Percentiles rank a stretch among this genome's conserved stretches.
These are phyloP conservation scores for Aotearoamyces nothofagi DNA, from an alignment of 2,329 filamentous ascomycete genomes.

Conservation along the genomic window DNA sequence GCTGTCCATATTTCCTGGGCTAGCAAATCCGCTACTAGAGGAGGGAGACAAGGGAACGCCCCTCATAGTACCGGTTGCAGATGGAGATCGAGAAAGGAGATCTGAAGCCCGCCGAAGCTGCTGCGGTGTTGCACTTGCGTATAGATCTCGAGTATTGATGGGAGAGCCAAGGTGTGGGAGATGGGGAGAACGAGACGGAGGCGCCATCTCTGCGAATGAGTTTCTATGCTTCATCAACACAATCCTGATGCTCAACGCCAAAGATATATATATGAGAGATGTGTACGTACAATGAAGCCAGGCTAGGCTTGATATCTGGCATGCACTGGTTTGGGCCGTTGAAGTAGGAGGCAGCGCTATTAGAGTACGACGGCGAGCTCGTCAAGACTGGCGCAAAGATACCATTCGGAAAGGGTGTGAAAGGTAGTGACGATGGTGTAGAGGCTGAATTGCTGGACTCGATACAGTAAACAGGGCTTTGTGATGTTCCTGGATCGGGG, in stretches of 20 bases:
- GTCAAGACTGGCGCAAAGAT: slow-evolving; percentile 16
- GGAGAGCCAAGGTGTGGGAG: slow-evolving; percentile 18
- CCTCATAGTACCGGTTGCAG: slow-evolving; percentile 13
- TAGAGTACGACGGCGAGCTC: slow-evolving; percentile 17
- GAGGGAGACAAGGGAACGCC: slow-evolving; percentile 19
- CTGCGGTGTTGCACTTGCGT: slow-evolving; percentile 15
- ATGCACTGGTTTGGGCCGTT: slow-evolving; percentile 16
- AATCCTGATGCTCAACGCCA: slow-evolving; percentile 3
- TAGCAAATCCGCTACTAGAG: slow-evolving; percentile 18
- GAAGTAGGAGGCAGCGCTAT: slow-evolving; percentile 15
- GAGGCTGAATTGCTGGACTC: slow-evolving; percentile 16
- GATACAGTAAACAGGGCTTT: slow-evolving; percentile 19
- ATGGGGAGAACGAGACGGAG: slow-evolving; percentile 16
- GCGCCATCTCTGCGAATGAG: slow-evolving; percentile 17
- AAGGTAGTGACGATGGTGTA: slow-evolving; percentile 15
- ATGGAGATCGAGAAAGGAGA: slow-evolving; percentile 17
- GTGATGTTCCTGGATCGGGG: slow-evolving; percentile 16
- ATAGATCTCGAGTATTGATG: slow-evolving; percentile 17
- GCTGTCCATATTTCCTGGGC: slow-evolving; percentile 18
- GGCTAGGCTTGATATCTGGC: slow-evolving; percentile 19
- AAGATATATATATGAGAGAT: too few relatives aligned
- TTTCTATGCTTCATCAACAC: slow-evolving; percentile 14
- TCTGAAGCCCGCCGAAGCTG: slow-evolving; percentile 16
- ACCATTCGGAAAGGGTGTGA: slow-evolving; percentile 15
- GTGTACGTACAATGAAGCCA: too few relatives aligned